Evolutionary conservation across 352 stramenopile species (phyloP), one percentile per base, ranked within the genome.

Genomic region (Pythium coloratum): DNA sequence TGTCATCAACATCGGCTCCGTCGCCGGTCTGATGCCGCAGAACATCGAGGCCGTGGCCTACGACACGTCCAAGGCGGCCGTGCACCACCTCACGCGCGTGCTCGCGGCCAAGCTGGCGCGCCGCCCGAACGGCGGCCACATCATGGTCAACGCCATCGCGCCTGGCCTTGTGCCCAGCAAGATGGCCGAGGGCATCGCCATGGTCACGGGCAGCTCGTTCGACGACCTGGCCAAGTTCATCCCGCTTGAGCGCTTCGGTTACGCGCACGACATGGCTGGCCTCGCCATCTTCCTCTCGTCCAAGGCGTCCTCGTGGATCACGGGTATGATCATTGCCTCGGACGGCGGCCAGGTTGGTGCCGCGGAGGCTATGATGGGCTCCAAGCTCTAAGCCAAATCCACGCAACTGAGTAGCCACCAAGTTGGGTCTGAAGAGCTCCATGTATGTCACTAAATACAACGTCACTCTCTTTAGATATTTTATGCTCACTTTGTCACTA

Each of bases 71-170:
- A 99, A 99, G 83, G 95, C 95, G 4, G 96, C 92, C 2, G 75
- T 99, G 20, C 94, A 98, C 76, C 88, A 98, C 66, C 72, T 99
- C 26, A 98, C 95, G 28, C 90, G 90, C 47, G 89, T 97, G 51
- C 62, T 99, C 36, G 88, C 95, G 0, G 79, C 84, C 0, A 96
- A 99, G 72, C 84, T 99, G 8, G 92, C 85, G 59, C 79, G 79
- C 30, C 82, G 78, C 8, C 76, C 82, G 14, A 90, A 92, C 47
- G 82, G 84, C 36, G 84, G 94, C 33, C 80, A 91, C 70, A 98
- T 99, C 62, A 93, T 97, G 6, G 95, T 98, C n/a, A 99, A 99
- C 76, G 88, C 88, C 30, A 86, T 99, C 20, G 91, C 92, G 2
- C 97, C 94, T 6, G 96, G 97, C 18, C 91, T 97, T 65, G 88